Evolutionary conservation across 2,329 filamentous ascomycete species (phyloP), one percentile per base, ranked within the genome.

Genomic region (Cercospora brassicicola): DNA sequence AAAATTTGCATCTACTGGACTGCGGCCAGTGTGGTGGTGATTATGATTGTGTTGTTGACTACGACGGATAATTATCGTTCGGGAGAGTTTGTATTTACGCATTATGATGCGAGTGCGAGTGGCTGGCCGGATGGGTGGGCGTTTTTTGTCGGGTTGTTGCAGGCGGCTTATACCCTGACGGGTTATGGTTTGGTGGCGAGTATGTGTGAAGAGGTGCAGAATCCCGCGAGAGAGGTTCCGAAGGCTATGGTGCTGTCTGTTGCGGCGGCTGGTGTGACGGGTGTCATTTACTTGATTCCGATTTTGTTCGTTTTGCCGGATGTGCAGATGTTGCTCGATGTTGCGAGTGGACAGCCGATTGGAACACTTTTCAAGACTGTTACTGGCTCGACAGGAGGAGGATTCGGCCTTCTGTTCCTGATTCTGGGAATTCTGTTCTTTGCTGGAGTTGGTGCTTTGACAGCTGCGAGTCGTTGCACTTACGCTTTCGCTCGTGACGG

Each of bases 341-440:
- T 91, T 13, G 85, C 89, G 23, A 92, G 88, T 74, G 89, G 89
- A 8, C 91, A 94, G 74, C 91, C 92, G 1, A 91, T 94, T 69
- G 90, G 90, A 8, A 82, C 90, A 3, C 81, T 94, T 33, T 94
- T 94, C 84, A 91, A 91, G 80, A 88, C 83, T 0, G 91, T 89
- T 9, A 93, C 91, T 0, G 91, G 91, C 1, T 91, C 89, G 20
- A 84, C 89, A 1, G 88, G 83, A 4, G 91, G 90, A 26, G 91
- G 91, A 0, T 93, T 94, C 71, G 90, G 89, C 0, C 83, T 94
- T 5, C 83, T 93, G 13, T 91, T 94, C 78, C 81, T 94, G 2
- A 88, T 94, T 72, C 84, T 94, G 26, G 90, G 91, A 1, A 92
- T 94, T 73, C 83, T 91, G 67, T 84, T 94, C 77, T 93, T 94